Evolutionary conservation across 495 filamentous ascomycete species (phyloP), one percentile per base, ranked within the genome.

Genomic region (Neurospora africana): DNA sequence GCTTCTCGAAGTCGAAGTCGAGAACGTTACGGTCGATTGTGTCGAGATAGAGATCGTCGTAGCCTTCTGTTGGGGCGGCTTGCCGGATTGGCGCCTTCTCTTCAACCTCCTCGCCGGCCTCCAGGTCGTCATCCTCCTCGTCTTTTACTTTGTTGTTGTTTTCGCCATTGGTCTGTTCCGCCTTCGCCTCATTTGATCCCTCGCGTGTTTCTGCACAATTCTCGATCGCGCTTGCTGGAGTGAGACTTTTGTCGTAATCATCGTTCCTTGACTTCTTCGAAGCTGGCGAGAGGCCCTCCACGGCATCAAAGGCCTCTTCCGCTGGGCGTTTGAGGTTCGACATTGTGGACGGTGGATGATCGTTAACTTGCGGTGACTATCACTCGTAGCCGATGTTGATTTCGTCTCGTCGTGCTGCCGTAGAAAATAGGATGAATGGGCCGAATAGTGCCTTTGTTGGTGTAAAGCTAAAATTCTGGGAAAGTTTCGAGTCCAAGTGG

Each of bases 1-100:
- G 88, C 85, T 98, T 98, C 78, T 98, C 95, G 80, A 99, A 99
- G 80, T 99, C 95, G 77, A 97, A 97, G 81, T 97, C 94, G 21
- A 97, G 89, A 19, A 97, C 85, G 76, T 84, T 84, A 74, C 95
- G 93, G 82, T 98, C 90, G 81, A 99, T 95, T 3, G 95, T 98
- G 82, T 99, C 96, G 69, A 99, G 91, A 80, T 99, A 99, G 38
- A 99, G 89, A 80, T 99, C 96, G 72, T 90, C 89, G 81, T 97
- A 98, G 70, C 96, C 95, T 82, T 91, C 92, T 43, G 91, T 87
- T 21, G 95, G 95, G 36, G 90, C 91, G 39, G 83, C 82, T 80
- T 97, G 93, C 70, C 93, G 83, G 65, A 85, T 81, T 11, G 83
- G 84, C 19, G 82, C 81, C 53, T 82, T 83, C n/a, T 85, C 84